Evolutionary conservation across 139 green algal genomes (phyloP).

Genomic region (Tetraselmis chui): DNA sequence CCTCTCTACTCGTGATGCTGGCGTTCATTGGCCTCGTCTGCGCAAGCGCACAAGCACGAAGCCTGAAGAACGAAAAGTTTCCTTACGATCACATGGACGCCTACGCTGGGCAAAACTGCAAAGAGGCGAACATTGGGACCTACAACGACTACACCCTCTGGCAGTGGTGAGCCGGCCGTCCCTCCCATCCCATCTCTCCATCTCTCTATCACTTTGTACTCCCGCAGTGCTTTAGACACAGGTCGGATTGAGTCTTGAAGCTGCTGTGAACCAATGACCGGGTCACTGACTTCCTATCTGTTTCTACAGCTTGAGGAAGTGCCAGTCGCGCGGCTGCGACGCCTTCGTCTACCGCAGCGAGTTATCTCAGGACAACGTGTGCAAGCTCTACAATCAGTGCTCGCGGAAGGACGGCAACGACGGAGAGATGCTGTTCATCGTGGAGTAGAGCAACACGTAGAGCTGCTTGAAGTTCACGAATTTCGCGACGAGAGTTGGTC

Average conservation of each 20-base stretch:
- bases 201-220: too few species aligned
- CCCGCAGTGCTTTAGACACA: too few species aligned
- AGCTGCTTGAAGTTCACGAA: too few species aligned
- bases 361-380: background rate
- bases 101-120: background rate
- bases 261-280: too few species aligned
- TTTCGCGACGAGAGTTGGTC: too few species aligned
- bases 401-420: background rate
- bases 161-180: background rate
- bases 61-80: background rate
- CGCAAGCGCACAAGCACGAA: background rate
- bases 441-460: too few species aligned
- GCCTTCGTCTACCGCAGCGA: background rate
- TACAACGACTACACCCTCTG: background rate
- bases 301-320: background rate
- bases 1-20: too few species aligned
- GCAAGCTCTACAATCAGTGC: background rate
- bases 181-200: background rate
- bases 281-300: too few species aligned
- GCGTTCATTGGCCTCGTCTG: background rate
- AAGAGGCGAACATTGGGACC: background rate
- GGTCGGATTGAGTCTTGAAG: too few species aligned
- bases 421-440: background rate
- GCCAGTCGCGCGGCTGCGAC: background rate
- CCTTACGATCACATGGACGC: background rate